Evolutionary conservation across 495 filamentous ascomycete genomes (phyloP), one percentile per base, ranked within the genome.

Genomic region (Trichoderma gamsii): DNA sequence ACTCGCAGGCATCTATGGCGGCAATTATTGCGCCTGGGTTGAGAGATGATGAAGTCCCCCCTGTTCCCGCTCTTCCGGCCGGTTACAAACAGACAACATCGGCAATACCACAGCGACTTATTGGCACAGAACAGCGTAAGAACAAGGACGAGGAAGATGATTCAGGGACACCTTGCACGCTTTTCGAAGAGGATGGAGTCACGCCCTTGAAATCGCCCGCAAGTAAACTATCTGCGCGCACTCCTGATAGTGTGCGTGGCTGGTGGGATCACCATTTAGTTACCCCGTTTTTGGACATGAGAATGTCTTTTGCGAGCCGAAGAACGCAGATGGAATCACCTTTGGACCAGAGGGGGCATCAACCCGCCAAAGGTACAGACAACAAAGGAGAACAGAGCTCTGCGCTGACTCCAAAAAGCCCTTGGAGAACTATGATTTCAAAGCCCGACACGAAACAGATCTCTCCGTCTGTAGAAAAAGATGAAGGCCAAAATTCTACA

Each of bases 211-310:
- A 79, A 71, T 77, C 78, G 5, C 76, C 25, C 9, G 44, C 49
- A 72, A 66, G 66, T 70, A 44, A 76, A 72, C 41, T 70, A 52
- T 15, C 72, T 70, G 25, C 72, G 43, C n/a, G 69, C 68, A 74
- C 74, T 73, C 68, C 74, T 43, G 59, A 75, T 71, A 67, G 76
- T 61, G 84, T 84, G 49, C 83, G 86, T 44, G 92, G 92, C 13
- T 97, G 93, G 93, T 97, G 93, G 93, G 93, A 91, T 69, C 84
- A 61, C 56, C 56, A 89, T 69, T 84, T 96, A 52, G 88, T 88
- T 2, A 92, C 92, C 1, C 93, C 93, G 0, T 89, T 96, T 67
- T 72, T 69, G 7, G 71, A 73, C 41, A 75, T 76, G 9, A 76
- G 75, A 64, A 80, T 79, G 29, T 78, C 79, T 32, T 78, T 79